Conservation (phyloP, 2,329 filamentous ascomycete species). For the Xylariaceae sp. region DNA sequence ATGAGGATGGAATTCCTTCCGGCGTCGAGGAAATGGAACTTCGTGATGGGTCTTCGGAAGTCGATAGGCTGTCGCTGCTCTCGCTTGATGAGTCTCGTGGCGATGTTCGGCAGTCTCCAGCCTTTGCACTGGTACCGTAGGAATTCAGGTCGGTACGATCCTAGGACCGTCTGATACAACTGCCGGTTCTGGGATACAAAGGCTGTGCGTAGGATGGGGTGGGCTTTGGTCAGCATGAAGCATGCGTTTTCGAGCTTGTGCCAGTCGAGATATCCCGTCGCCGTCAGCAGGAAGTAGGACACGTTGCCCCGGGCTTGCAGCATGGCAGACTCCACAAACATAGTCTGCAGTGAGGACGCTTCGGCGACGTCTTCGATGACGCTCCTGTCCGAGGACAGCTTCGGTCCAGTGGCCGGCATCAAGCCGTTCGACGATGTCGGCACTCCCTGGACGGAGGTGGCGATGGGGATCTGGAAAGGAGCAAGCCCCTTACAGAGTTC, state of each 20-base stretch:
- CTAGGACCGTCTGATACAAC: slow-evolving; percentile 46
- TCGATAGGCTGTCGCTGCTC: slow-evolving; percentile 38
- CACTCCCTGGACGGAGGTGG: slow-evolving; percentile 10
- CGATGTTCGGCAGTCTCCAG: slow-evolving; percentile 36
- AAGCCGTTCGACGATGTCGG: slow-evolving; percentile 31
- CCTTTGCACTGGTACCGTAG: slow-evolving; percentile 38
- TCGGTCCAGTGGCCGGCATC: slow-evolving; percentile 39
- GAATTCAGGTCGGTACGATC: slow-evolving; percentile 41
- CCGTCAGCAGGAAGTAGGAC: slow-evolving; percentile 44
- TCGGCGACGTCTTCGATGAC: slow-evolving; percentile 45
- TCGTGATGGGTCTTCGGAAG: slow-evolving; percentile 42
- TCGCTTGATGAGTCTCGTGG: slow-evolving; percentile 39
- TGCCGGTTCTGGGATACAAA: slow-evolving; percentile 45
- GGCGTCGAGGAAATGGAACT: slow-evolving; percentile 47
- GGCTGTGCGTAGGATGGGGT: slow-evolving; percentile 50
- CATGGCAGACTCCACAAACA: slow-evolving; percentile 45
- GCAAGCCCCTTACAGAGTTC: slow-evolving; percentile 39
- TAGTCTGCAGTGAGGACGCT: slow-evolving; percentile 44
- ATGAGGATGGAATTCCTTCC: slow-evolving; percentile 44
- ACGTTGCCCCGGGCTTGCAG: slow-evolving; percentile 41
- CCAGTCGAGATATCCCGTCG: slow-evolving; percentile 39
- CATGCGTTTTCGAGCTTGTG: slow-evolving; percentile 45
- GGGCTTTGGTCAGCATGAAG: slow-evolving; percentile 39
- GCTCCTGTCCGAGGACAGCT: slow-evolving; percentile 38
- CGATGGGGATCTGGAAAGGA: slow-evolving; percentile 21